Conservation (phyloP, 371 early-diverging fungal species). For the Mortierella sp. region DNA sequence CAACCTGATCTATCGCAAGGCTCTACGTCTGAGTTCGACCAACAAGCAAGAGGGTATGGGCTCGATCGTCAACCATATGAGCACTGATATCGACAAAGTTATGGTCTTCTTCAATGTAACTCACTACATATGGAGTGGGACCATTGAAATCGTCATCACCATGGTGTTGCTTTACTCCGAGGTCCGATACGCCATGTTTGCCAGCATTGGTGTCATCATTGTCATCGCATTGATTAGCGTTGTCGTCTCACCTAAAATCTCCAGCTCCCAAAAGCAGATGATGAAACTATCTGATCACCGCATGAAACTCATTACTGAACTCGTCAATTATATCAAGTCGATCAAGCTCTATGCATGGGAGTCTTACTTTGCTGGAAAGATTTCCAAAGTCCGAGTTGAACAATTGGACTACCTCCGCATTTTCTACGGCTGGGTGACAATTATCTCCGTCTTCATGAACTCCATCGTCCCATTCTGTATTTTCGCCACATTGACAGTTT, state of each 20-base stretch:
- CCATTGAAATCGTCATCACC: conserved; percentile 84
- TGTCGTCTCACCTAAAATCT: conserved; percentile 5
- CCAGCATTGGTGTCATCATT: conserved; percentile 25
- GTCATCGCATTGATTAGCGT: conserved; percentile 4
- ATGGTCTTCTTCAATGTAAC: conserved; percentile 63
- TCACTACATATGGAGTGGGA: conserved; percentile 76
- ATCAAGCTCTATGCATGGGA: conserved; percentile 73
- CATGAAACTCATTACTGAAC: conserved; percentile 58
- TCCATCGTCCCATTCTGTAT: conserved; percentile 62
- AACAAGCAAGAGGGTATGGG: conserved; percentile 80
- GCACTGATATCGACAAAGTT: conserved; percentile 85
- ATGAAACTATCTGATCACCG: conserved; percentile 46
- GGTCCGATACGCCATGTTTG: conserved; percentile 43
- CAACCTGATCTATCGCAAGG: conserved; percentile 88
- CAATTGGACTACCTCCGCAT: conserved; percentile 58
- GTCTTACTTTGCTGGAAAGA: conserved; percentile 56
- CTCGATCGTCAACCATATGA: conserved; percentile 89
- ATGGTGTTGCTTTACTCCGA: conserved; percentile 76
- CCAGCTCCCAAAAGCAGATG: conserved; percentile 32
- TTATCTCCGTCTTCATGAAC: conserved; percentile 38
- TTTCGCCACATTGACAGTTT: conserved; percentile 58
- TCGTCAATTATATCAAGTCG: conserved; percentile 53
- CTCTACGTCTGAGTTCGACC: conserved; percentile 80
- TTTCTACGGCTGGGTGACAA: conserved; percentile 43
- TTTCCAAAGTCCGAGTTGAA: conserved; percentile 64